Evolutionary conservation across 2,329 filamentous ascomycete species (phyloP).

Genomic region (Daldinia sp.): DNA sequence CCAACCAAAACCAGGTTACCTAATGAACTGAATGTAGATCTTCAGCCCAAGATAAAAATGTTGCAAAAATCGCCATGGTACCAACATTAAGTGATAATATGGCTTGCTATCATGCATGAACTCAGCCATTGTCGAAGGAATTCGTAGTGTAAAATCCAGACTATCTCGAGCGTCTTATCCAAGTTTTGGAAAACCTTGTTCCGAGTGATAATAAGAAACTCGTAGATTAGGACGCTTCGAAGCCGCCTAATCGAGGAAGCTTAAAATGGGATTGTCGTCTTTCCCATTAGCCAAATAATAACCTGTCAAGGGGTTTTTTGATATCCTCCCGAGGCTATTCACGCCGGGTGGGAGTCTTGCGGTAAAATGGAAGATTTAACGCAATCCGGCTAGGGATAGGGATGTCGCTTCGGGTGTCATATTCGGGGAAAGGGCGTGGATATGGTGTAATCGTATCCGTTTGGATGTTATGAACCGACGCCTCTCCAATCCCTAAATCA

Average conservation of each 20-base stretch:
- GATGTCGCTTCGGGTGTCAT: background rate
- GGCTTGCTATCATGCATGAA: background rate
- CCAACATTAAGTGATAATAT: background rate
- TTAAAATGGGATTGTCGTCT: background rate
- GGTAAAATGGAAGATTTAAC: background rate
- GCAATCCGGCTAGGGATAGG: background rate
- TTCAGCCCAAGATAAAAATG: conserved; percentile 1
- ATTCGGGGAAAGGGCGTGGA: background rate
- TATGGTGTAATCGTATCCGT: background rate
- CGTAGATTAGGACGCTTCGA: background rate
- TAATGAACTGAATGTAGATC: background rate
- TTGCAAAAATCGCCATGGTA: conserved; percentile 7
- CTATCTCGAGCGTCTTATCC: background rate
- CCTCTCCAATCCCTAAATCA: background rate
- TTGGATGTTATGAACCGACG: background rate
- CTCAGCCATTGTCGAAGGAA: background rate
- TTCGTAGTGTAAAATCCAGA: background rate
- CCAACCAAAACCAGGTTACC: background rate
- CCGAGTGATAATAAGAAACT: background rate
- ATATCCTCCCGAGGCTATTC: no score
- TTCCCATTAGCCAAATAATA: background rate
- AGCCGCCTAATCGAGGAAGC: background rate
- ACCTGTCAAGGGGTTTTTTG: background rate
- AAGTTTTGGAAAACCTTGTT: background rate
- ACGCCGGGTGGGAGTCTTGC: background rate